These are phyloP conservation scores for Thielaviopsis punctulata DNA, from an alignment of 2,329 filamentous ascomycete species.

Conservation along the genomic window DNA sequence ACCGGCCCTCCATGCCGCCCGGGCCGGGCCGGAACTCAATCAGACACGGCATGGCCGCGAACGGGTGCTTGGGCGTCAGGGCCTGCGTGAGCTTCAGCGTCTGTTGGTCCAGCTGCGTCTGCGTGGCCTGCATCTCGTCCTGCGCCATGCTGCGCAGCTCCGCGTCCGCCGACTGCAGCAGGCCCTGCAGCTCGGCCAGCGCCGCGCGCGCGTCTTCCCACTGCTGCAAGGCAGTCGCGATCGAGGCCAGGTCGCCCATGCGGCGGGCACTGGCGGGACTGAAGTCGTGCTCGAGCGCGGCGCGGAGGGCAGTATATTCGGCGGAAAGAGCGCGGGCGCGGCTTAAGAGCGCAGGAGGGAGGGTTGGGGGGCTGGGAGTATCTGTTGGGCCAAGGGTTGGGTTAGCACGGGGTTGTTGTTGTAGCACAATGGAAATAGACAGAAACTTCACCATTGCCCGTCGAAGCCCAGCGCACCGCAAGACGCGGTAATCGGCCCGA, in stretches of 20 bases:
- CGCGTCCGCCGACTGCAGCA: constrained; percentile 34
- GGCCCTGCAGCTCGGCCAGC: constrained; percentile 33
- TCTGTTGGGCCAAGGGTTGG: too few relatives aligned
- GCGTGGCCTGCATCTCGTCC: constrained; percentile 63
- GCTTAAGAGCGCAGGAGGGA: constrained; percentile 39
- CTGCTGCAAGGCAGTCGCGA: constrained; percentile 38
- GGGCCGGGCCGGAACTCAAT: constrained; percentile 85
- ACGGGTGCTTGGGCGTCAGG: constrained; percentile 76
- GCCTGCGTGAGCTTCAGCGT: constrained; percentile 54
- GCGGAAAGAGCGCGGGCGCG: constrained; percentile 39
- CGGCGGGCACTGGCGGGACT: constrained; percentile 40
- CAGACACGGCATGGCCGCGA: constrained; percentile 75
- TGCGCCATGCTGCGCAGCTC: constrained; percentile 64
- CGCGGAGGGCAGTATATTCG: constrained; percentile 39
- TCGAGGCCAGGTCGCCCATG: constrained; percentile 40
- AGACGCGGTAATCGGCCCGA: background rate
- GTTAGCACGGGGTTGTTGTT: too few relatives aligned
- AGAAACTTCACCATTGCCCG: background rate
- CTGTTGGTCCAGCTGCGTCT: constrained; percentile 42
- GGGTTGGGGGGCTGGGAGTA: constrained; percentile 16
- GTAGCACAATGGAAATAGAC: background rate
- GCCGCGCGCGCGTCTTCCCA: constrained; percentile 39
- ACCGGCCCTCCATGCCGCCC: constrained; percentile 75
- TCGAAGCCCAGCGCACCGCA: background rate
- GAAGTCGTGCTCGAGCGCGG: constrained; percentile 34